Percentiles rank a stretch among this genome's conserved stretches.
Evolutionary conservation across 139 green algal genomes (phyloP).

Genomic region (Chlorella sp.): DNA sequence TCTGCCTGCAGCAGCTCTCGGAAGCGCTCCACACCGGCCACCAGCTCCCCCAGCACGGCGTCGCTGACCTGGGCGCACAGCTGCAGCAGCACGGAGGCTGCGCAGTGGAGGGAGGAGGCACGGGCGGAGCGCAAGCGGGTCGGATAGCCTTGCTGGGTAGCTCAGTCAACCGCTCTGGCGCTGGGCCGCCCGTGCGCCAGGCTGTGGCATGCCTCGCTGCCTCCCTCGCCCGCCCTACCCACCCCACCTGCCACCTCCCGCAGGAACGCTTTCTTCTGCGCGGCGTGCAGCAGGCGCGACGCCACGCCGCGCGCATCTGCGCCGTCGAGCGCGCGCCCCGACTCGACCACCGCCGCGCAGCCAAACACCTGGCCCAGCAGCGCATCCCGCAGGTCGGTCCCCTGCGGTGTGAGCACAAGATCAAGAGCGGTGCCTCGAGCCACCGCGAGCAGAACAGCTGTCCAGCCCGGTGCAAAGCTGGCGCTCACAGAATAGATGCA

Average conservation of each 20-base stretch:
- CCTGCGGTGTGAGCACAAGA: too few relatives aligned
- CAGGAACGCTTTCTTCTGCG: conserved; percentile 70
- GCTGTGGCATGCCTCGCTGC: too few relatives aligned
- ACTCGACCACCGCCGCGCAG: conserved; percentile 53
- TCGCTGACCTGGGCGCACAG: conserved; percentile 18
- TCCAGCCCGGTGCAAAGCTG: too few relatives aligned
- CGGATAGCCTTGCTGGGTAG: too few relatives aligned
- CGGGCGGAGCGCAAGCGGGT: background rate
- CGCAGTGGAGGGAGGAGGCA: background rate
- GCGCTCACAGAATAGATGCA: too few relatives aligned
- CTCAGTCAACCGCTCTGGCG: too few relatives aligned
- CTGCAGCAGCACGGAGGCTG: conserved; percentile 53
- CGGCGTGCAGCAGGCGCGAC: conserved; percentile 43
- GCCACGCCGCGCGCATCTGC: conserved; percentile 14
- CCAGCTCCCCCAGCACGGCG: conserved; percentile 1
- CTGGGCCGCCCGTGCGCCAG: too few relatives aligned
- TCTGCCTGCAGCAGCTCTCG: conserved; percentile 9
- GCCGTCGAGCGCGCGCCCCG: conserved; percentile 29
- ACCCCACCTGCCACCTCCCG: conserved; percentile 55
- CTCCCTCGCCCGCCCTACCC: too few relatives aligned
- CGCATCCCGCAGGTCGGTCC: conserved; percentile 46
- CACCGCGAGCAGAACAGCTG: too few relatives aligned
- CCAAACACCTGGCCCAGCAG: conserved; percentile 79
- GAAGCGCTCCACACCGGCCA: background rate
- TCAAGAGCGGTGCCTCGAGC: too few relatives aligned